These are phyloP conservation scores for Nicotiana attenuata DNA, from an alignment of 257 asterid species.

Conservation along the genomic window DNA sequence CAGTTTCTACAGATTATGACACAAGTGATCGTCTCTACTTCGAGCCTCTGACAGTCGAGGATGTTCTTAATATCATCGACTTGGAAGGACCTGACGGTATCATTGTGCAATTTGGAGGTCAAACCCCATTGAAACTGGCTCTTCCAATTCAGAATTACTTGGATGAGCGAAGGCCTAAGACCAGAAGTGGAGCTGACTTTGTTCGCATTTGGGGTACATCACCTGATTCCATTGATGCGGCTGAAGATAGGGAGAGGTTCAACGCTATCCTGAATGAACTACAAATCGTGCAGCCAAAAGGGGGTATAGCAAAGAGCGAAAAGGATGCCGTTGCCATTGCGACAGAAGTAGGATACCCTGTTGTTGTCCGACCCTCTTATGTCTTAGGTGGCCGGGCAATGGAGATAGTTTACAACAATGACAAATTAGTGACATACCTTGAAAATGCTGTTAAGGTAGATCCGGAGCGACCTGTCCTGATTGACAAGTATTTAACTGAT, in stretches of 20 bases:
- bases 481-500: conserved; percentile 81
- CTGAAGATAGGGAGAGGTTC: conserved; percentile 93
- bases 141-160: conserved; percentile 76
- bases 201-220: conserved; percentile 98
- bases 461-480: conserved; percentile 90
- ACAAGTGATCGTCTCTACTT: conserved; percentile 96
- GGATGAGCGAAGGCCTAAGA: conserved; percentile 55
- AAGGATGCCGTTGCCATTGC: conserved; percentile 89
- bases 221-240: conserved; percentile 94
- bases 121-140: conserved; percentile 84
- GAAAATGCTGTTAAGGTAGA: conserved; percentile 94
- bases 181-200: conserved; percentile 55
- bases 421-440: conserved; percentile 71
- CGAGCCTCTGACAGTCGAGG: conserved; percentile 94
- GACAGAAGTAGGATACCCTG: conserved; percentile 84
- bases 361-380: conserved; percentile 94
- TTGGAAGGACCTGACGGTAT: conserved; percentile 96
- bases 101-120: conserved; percentile 98
- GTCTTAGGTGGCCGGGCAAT: conserved; percentile 98
- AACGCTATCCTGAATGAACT: conserved; percentile 74
- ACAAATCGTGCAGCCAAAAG: conserved; percentile 90
- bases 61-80: conserved; percentile 84
- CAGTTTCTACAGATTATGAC: conserved; percentile 95
- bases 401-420: conserved; percentile 96
- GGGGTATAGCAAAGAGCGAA: conserved; percentile 94